phyloP scores from a whole-genome alignment of 2,329 filamentous ascomycete genomes.

The Neonectria sp. region DNA sequence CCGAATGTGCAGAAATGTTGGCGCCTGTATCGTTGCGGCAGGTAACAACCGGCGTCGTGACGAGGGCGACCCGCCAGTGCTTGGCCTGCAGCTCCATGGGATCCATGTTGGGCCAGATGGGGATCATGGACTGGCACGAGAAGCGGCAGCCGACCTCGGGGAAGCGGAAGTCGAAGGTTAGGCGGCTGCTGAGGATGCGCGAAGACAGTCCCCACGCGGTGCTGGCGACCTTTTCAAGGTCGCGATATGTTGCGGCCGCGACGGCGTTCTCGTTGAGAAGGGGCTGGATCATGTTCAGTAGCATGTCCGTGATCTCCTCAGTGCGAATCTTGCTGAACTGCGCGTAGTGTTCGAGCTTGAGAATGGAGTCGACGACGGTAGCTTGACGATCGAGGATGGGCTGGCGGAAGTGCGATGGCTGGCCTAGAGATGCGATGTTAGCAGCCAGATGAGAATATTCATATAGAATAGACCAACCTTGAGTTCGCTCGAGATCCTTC shows the following conservation, averaged over 20 bases:
- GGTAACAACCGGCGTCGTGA: slow-evolving; percentile 69
- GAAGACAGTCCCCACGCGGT: slow-evolving; percentile 62
- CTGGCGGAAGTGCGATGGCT: slow-evolving; percentile 54
- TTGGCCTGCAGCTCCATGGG: slow-evolving; percentile 62
- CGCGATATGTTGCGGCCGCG: slow-evolving; percentile 56
- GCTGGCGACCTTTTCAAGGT: slow-evolving; percentile 59
- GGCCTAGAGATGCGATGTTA: slow-evolving; percentile 47
- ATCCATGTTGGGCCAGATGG: slow-evolving; percentile 59
- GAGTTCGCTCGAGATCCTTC: slow-evolving; percentile 53
- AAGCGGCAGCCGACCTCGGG: slow-evolving; percentile 66
- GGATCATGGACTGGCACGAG: slow-evolving; percentile 63
- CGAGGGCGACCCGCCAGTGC: slow-evolving; percentile 68
- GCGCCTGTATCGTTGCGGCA: slow-evolving; percentile 66
- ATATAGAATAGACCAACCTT: slow-evolving; percentile 45
- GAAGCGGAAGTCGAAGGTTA: slow-evolving; percentile 65
- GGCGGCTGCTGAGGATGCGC: slow-evolving; percentile 61
- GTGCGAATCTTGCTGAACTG: slow-evolving; percentile 53
- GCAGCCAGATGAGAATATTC: neutral
- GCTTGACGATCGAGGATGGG: slow-evolving; percentile 58
- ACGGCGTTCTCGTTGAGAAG: slow-evolving; percentile 55
- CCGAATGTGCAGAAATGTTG: slow-evolving; percentile 60
- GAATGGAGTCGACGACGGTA: slow-evolving; percentile 55
- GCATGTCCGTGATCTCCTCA: slow-evolving; percentile 59
- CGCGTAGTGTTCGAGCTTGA: slow-evolving; percentile 50
- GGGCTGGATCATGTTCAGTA: slow-evolving; percentile 56